A percentile compares a stretch with the other conserved stretches of the same genome.
Conservation (phyloP, 2,329 filamentous ascomycete species). For the Calonectria multiphialidica region DNA sequence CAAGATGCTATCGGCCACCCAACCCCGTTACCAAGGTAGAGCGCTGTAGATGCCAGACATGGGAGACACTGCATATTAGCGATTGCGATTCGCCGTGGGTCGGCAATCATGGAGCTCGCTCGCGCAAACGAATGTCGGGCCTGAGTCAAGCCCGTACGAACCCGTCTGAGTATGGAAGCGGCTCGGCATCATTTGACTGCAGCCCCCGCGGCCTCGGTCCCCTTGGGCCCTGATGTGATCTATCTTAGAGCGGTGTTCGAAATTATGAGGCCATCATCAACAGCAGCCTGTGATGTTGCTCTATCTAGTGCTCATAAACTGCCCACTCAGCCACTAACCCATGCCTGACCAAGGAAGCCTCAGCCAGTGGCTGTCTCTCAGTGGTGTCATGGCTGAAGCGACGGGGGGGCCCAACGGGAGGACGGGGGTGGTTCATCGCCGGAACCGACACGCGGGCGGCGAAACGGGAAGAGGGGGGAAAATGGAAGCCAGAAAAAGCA, state of each 20-base stretch:
- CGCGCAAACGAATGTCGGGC: constrained; percentile 30
- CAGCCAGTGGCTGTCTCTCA: constrained; percentile 34
- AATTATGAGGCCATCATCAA: constrained; percentile 43
- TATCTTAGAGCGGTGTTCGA: constrained; percentile 35
- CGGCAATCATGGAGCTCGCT: constrained; percentile 36
- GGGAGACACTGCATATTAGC: constrained; percentile 34
- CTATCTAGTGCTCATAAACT: constrained; percentile 36
- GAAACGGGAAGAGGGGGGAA: constrained; percentile 29
- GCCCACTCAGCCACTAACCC: constrained; percentile 42
- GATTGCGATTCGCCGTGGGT: constrained; percentile 36
- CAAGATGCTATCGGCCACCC: constrained; percentile 13
- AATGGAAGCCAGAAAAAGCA: constrained; percentile 25
- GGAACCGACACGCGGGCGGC: constrained; percentile 35
- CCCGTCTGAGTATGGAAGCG: constrained; percentile 36
- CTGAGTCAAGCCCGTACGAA: constrained; percentile 27
- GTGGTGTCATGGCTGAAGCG: constrained; percentile 41
- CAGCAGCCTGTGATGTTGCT: constrained; percentile 37
- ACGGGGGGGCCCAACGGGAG: constrained; percentile 13
- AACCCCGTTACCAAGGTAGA: constrained; percentile 2
- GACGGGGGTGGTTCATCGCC: constrained; percentile 30
- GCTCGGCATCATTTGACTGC: constrained; percentile 43
- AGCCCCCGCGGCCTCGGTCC: constrained; percentile 32
- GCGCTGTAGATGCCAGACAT: constrained; percentile 6
- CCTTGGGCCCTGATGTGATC: constrained; percentile 40
- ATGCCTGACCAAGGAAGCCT: constrained; percentile 28